Evolutionary conservation across 148 eudicot genomes (phyloP).

Genomic region (Silene uniflora): DNA sequence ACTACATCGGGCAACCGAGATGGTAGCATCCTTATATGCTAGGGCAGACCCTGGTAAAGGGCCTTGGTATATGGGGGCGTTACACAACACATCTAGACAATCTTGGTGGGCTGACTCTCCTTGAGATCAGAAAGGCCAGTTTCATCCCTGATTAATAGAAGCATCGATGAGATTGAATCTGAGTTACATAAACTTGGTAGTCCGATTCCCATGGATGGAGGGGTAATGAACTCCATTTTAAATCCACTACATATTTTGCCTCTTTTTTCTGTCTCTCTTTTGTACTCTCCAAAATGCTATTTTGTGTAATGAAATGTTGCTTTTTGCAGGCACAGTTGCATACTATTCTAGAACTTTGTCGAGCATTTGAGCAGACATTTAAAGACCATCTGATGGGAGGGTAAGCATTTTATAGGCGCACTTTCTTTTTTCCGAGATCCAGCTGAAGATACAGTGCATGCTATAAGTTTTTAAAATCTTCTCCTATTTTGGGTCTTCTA

Average conservation of each 20-base stretch:
- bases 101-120: too few species aligned
- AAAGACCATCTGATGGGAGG: conserved; percentile 92
- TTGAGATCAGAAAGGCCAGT: too few species aligned
- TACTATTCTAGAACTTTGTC: conserved; percentile 74
- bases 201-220: conserved; percentile 52
- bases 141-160: conserved; percentile 38
- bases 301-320: not conserved
- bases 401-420: conserved; percentile 44
- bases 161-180: conserved; percentile 49
- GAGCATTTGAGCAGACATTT: conserved; percentile 73
- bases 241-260: not conserved
- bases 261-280: not conserved
- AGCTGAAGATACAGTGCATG: conserved; percentile 76
- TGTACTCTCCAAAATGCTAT: not conserved
- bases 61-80: too few species aligned
- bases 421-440: conserved; percentile 56
- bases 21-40: too few species aligned
- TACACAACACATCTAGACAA: too few species aligned
- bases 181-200: conserved; percentile 51
- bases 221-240: conserved; percentile 34
- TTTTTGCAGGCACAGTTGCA: conserved; percentile 65
- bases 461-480: conserved; percentile 48
- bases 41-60: too few species aligned
- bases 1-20: too few species aligned
- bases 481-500: not conserved